Base-by-base conservation (phyloP, 352 stramenopile genomes). In the Elongisporangium senticosum region DNA sequence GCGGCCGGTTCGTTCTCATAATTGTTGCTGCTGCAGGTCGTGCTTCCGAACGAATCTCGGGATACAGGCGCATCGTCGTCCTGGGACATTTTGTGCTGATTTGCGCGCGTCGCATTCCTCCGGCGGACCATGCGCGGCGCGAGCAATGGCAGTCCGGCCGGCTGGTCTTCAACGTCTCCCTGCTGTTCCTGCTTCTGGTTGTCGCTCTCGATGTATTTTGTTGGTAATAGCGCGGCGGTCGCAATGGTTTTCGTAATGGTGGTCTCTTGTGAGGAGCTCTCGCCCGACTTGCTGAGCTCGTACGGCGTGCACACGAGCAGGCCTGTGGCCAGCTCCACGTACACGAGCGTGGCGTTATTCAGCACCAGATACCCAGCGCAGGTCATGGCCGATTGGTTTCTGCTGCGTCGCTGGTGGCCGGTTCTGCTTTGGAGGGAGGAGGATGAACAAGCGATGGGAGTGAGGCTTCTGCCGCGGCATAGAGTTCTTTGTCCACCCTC, bases 341-440 rank as follows among this genome's bases (percentile, higher is more conserved):
- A 85, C 53, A 80, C 77, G 8, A 74, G 59, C 40, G 61, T 64
- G 51, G 65, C 75, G 69, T 79, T 83, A 57, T 72, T 74, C n/a
- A 86, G 64, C 52, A 87, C 67, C 56, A 91, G 69, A 58, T 79
- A 88, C 13, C 82, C 82, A 7, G 79, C 82, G 60, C 79, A 86
- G 0, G 79, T 77, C 82, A 91, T 91, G 59, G 37, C 54, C 7
- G 15, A 7, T 14, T 21, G 1, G 40, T 47, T 51, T n/a, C 33
- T 43, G 5, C 33, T 43, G 33, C 11, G 33, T 43, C 10, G 33
- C 33, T 43, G 33, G 5, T 43, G 33, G 33, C 33, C 33, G 33
- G 17, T 43, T 43, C 33, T 43, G 33, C 33, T 43, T 17, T 43
- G 33, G 33, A 13, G 28, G 28, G 24, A 33, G 24, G 28, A 39